These are phyloP conservation scores for Cyclotella cryptica DNA, from an alignment of 108 stramenopile genomes.

Conservation along the genomic window DNA sequence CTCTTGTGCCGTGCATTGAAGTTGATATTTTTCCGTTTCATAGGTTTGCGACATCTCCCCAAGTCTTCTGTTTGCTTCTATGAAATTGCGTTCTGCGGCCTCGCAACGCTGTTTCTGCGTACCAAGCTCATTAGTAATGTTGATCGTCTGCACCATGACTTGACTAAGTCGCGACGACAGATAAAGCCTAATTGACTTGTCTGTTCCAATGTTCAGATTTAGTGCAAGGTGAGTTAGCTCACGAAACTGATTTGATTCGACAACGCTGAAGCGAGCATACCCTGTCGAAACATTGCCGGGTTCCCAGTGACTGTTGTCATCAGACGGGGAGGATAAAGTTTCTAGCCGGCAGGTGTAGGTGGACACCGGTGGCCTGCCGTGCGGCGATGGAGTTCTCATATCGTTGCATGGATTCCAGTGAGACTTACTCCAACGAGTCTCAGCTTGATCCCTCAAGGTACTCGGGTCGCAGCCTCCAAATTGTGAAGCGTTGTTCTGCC, in stretches of 20 bases:
- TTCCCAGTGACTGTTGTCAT: constrained; percentile 34
- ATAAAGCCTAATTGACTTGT: constrained; percentile 54
- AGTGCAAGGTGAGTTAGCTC: constrained; percentile 59
- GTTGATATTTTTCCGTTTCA: constrained; percentile 44
- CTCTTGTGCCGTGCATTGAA: constrained; percentile 44
- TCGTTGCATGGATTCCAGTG: constrained; percentile 21
- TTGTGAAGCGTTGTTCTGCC: background rate
- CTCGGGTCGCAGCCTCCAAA: constrained; percentile 12
- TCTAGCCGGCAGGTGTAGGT: constrained; percentile 57
- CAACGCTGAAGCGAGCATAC: constrained; percentile 56
- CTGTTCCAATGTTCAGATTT: constrained; percentile 50
- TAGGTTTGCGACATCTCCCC: constrained; percentile 37
- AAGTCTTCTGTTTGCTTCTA: constrained; percentile 31
- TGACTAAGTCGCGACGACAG: constrained; percentile 53
- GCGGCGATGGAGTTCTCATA: constrained; percentile 33
- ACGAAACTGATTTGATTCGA: constrained; percentile 61
- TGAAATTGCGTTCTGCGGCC: constrained; percentile 36
- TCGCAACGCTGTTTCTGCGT: constrained; percentile 40
- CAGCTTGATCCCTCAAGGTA: background rate
- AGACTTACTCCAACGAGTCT: constrained; percentile 20
- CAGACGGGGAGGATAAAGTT: constrained; percentile 11
- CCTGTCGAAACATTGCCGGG: constrained; percentile 1
- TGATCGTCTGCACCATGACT: constrained; percentile 36
- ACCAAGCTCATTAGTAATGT: constrained; percentile 14
- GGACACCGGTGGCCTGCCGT: constrained; percentile 40